These are phyloP conservation scores for Pythium vanterpoolii DNA, from an alignment of 352 stramenopile species.

Conservation along the genomic window DNA sequence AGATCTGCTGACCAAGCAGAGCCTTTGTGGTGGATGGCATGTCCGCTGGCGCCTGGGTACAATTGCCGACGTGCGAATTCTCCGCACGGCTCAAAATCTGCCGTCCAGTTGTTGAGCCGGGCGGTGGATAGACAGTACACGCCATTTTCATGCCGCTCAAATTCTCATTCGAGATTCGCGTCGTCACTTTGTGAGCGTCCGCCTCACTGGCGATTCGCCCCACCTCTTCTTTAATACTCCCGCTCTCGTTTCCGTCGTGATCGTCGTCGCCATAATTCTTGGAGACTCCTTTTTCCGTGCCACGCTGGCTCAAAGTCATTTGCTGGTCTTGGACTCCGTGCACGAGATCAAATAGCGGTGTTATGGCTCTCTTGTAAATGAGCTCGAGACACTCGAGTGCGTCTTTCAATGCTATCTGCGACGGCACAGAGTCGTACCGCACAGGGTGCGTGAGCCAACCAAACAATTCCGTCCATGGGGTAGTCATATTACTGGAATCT, in stretches of 20 bases:
- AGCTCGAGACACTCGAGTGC: constrained; percentile 9
- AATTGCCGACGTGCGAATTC: not conserved
- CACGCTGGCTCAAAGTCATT: not conserved
- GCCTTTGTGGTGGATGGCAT: not conserved
- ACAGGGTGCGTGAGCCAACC: constrained; percentile 17
- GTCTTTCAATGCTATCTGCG: constrained; percentile 16
- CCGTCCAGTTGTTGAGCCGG: not conserved
- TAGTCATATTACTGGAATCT: not conserved
- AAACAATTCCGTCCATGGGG: constrained; percentile 11
- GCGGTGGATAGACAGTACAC: not conserved
- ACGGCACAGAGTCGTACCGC: constrained; percentile 5
- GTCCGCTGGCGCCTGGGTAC: not conserved
- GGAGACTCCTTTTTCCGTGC: not conserved
- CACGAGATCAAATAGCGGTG: constrained; percentile 1
- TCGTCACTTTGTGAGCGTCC: not conserved
- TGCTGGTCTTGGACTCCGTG: not conserved
- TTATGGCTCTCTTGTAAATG: constrained; percentile 1
- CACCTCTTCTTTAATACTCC: not conserved
- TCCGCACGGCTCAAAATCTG: not conserved
- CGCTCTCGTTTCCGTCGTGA: not conserved
- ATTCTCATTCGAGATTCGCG: not conserved
- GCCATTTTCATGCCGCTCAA: not conserved
- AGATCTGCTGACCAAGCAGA: not conserved
- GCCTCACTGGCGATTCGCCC: not conserved
- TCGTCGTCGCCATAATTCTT: not conserved